Conservation (phyloP, 2,329 filamentous ascomycete genomes). For the Aurifilum marmelostoma region DNA sequence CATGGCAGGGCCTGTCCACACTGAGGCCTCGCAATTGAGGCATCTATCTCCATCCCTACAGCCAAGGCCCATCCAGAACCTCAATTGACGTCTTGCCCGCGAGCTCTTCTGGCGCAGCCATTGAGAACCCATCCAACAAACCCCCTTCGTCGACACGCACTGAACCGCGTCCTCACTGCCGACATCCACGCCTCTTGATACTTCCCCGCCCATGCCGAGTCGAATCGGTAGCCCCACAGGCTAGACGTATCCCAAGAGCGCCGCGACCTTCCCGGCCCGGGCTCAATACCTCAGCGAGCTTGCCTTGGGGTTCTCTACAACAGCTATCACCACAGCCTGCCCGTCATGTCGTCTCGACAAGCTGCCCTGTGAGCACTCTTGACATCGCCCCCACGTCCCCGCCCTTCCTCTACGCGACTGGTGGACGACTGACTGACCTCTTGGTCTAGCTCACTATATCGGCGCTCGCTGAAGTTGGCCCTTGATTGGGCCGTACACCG, state of each 20-base stretch:
- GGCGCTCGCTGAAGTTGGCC: conserved; percentile 87
- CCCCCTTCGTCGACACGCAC: not conserved
- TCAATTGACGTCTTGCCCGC: conserved; percentile 8
- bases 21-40: conserved; percentile 27
- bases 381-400: not conserved
- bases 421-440: conserved; percentile 1
- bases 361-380: conserved; percentile 54
- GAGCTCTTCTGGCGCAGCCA: conserved; percentile 5
- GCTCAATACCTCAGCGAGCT: not conserved
- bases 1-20: conserved; percentile 2
- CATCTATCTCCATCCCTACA: conserved; percentile 18
- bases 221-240: conserved; percentile 10
- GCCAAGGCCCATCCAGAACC: conserved; percentile 11
- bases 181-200: not conserved
- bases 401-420: conserved; percentile 28
- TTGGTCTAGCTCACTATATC: conserved; percentile 71
- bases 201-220: conserved; percentile 7
- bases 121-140: not conserved
- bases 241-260: conserved; percentile 18
- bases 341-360: conserved; percentile 50
- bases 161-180: conserved; percentile 5
- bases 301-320: not conserved
- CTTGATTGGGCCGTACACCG: conserved; percentile 96
- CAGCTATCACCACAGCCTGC: not conserved
- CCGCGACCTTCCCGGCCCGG: conserved; percentile 10